These are phyloP conservation scores for Eudorina sp. DNA, from an alignment of 139 green algal species.

Conservation along the genomic window DNA sequence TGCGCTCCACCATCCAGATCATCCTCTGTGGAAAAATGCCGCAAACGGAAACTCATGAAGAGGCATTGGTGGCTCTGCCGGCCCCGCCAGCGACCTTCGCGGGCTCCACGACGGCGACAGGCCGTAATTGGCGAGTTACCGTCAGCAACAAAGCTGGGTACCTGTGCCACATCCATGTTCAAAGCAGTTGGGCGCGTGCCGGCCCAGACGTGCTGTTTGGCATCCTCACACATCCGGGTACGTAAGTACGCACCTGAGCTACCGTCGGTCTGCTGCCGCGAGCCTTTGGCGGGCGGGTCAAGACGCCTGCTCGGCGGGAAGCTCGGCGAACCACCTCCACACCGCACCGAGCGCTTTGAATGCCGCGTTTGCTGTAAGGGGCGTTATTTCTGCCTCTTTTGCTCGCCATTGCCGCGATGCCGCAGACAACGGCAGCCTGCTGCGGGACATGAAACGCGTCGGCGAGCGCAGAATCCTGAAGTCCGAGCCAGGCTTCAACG, in stretches of 20 bases:
- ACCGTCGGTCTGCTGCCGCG: too few species aligned
- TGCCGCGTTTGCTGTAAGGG: too few species aligned
- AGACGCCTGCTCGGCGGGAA: too few species aligned
- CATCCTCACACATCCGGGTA: slow-evolving; percentile 28
- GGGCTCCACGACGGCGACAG: neutral
- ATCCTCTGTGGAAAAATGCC: too few species aligned
- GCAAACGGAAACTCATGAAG: too few species aligned
- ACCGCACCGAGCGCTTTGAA: too few species aligned
- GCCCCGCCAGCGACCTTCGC: neutral
- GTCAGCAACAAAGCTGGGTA: slow-evolving; percentile 42
- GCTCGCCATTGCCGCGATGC: too few species aligned
- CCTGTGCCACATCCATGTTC: slow-evolving; percentile 3
- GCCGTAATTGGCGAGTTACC: neutral
- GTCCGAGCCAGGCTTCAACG: slow-evolving; percentile 34
- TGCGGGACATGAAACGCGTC: slow-evolving; percentile 45
- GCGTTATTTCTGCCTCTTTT: too few species aligned
- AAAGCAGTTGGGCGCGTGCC: neutral
- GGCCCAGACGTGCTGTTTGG: neutral
- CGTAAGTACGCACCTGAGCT: neutral
- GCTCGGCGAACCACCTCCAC: too few species aligned
- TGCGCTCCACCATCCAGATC: too few species aligned
- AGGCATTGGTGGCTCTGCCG: too few species aligned
- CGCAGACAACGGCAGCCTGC: slow-evolving; percentile 11
- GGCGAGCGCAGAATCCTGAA: slow-evolving; percentile 40
- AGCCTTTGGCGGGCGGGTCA: too few species aligned